Base-by-base conservation (phyloP, 2,329 filamentous ascomycete species). In the Hypocrella siamensis region DNA sequence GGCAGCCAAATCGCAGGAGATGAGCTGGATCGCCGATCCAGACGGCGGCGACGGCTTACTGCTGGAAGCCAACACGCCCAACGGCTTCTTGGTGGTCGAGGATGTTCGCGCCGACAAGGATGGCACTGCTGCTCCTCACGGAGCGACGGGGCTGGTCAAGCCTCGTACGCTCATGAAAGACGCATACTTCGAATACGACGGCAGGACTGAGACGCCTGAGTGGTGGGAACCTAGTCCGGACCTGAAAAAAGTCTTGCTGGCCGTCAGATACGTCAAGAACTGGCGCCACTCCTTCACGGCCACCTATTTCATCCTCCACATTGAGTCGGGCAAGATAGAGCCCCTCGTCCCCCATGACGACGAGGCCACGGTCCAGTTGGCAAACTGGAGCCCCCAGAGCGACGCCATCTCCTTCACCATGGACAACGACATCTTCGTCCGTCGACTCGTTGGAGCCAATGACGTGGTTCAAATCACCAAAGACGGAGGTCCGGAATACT, bases 271-370 rank as follows among this genome's bases (percentile, higher is more conserved):
- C 16, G 57, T 81, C 52, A 73, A 71, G 45, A 85, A 90, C 45
- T 98, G 85, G 79, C 75, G 90, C 41, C 80, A 96, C 53, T 96
- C 88, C 0, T 86, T 72, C 46, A 85, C 76, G 8, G 88, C 79
- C 1, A 63, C 69, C 17, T 98, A 94, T 59, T 98, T 81, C 74
- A 75, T 98, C 37, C 80, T 94, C 41, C 81, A 98, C 48, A 90
- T 98, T 17, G 73, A 70, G 19, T 77, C 75, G 1, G 86, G 94
- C 51, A 67, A 58, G 1, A 80, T 69, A 2, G 68, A 93, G 53
- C 75, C 90, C 1, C 60, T 98, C 32, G 74, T 94, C 41, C 79
- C 82, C 0, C 61, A 60, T 3, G 63, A 81, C 30, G 64, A 70
- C 2, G 55, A 72, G 10, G 72, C 66, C 14, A 67, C 72, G 29